Evolutionary conservation across 208 protist genomes (phyloP), one percentile per base, ranked within the genome.

Genomic region (Crithidia bombi): DNA sequence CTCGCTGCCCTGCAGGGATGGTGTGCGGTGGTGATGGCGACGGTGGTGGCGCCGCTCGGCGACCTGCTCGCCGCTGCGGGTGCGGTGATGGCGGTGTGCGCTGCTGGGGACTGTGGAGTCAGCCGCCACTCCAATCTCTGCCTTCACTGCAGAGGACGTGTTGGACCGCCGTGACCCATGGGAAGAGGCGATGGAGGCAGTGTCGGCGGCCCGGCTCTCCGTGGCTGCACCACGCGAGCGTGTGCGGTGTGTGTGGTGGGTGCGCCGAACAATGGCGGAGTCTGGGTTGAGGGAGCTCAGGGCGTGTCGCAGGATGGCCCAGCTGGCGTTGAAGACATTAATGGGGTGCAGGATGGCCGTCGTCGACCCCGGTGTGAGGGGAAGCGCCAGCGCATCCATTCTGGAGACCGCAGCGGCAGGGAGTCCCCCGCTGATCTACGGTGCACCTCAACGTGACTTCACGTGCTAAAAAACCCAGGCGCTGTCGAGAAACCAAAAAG

Each of bases 201-300:
- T 44, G 56, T 71, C 64, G 11, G 28, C 41, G 5, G 7, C 59
- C 3, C 32, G 54, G 15, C 54, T 57, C 25, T 46, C 57, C 28
- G 36, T 54, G 21, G 36, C 57, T 14, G 5, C 52, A n/a, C 44
- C 54, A 19, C 44, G 51, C 7, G 64, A 12, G 43, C 59, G 52
- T 0, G 30, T 35, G 66, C 54, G 69, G 30, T 38, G 56, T n/a
- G 63, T 43, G 65, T 49, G 74, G 55, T 82, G 75, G 36, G 55
- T 56, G 63, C 75, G 67, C 21, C 78, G 79, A 12, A 89, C 73
- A 19, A 92, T 78, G 35, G 90, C 68, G 35, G 85, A 88, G 38
- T 85, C 84, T 1, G 85, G 75, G 69, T 81, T 83, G 41, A 90
- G 87, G 14, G 82, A 81, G 14, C 71, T 66, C 17, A 91, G 65